Base-by-base conservation (phyloP, 2,329 filamentous ascomycete genomes). In the Rhynchosporium secalis region DNA sequence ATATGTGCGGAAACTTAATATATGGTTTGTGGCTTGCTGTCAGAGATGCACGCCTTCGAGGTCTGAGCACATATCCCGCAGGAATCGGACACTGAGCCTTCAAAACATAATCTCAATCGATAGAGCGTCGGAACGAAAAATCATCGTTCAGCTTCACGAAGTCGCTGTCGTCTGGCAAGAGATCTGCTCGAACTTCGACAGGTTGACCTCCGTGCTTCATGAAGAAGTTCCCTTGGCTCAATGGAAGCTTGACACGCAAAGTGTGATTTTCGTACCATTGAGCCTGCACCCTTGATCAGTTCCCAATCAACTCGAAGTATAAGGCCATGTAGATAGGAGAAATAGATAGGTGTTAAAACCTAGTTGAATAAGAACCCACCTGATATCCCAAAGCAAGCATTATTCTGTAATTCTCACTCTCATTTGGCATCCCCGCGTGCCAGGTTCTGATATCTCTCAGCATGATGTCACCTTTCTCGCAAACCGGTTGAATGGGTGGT, bases 341-440 rank as follows among this genome's bases (percentile, higher is more conserved):
- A 6, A 43, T n/a, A 43, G 20, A 43, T 12, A 43, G 20, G 20
- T 2, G 9, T 6, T 3, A 43, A 4, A 13, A 43, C 41, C 15
- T n/a, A 10, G 9, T n/a, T 45, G 26, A 26, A 49, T 7, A 47
- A 38, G 6, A 36, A 54, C 65, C 3, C 46, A 72, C 69, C 58
- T 71, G 66, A 61, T 70, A 72, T 8, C 70, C 67, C 76, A 83
- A 79, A 40, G 82, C 83, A n/a, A 86, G 72, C 84, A 86, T 86
- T 20, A 86, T 78, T 31, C 83, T 74, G 15, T 81, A 77, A 6
- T 79, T 73, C 4, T 77, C 72, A 1, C 79, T 81, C 47, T 72
- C 68, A 66, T 88, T 87, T 1, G 84, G 84, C 80, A 86, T 85
- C 0, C 85, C 85, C 0, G 83, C 84, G 70, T 88, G 85, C 85